These are phyloP conservation scores for Aspergillus candidus DNA, from an alignment of 2,329 filamentous ascomycete species.

Conservation along the genomic window DNA sequence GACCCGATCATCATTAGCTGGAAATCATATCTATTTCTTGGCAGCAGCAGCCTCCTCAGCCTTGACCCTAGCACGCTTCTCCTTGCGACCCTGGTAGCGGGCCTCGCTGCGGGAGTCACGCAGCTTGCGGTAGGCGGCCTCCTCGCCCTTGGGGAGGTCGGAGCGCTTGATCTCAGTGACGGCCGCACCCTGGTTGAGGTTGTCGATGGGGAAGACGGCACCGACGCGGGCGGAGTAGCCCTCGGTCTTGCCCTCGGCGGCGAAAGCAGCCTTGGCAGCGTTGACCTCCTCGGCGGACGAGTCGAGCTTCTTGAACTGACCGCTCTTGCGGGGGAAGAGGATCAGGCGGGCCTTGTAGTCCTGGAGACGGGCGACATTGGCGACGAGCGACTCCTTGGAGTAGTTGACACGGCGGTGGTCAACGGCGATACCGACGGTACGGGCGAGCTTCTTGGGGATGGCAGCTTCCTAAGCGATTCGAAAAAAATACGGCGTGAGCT, in stretches of 20 bases:
- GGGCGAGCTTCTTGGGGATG: slow-evolving; percentile 87
- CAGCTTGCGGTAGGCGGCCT: slow-evolving; percentile 81
- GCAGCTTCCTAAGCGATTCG: slow-evolving; percentile 67
- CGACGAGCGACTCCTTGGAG: slow-evolving; percentile 86
- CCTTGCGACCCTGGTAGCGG: slow-evolving; percentile 73
- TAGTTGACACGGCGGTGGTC: slow-evolving; percentile 96
- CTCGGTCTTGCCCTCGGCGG: slow-evolving; percentile 45
- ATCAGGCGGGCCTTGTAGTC: slow-evolving; percentile 95
- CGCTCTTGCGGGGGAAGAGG: slow-evolving; percentile 92
- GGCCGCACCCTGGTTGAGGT: slow-evolving; percentile 51
- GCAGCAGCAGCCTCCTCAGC: slow-evolving; percentile 58
- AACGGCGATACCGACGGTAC: slow-evolving; percentile 95
- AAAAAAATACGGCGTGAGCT: slow-evolving; percentile 18
- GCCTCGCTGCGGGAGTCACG: slow-evolving; percentile 78
- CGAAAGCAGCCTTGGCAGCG: slow-evolving; percentile 55
- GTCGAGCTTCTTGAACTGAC: slow-evolving; percentile 90
- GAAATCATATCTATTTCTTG: slow-evolving; percentile 45
- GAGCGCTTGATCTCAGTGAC: slow-evolving; percentile 74
- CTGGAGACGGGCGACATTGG: slow-evolving; percentile 96
- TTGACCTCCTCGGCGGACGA: slow-evolving; percentile 76
- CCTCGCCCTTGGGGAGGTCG: slow-evolving; percentile 71
- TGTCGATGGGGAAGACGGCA: slow-evolving; percentile 65
- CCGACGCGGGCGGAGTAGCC: slow-evolving; percentile 49
- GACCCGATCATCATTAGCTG: slow-evolving; percentile 36
- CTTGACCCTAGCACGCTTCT: slow-evolving; percentile 88